Percentiles rank a stretch among this genome's conserved stretches.
Evolutionary conservation across 129 eudicot species (phyloP).

Genomic region (Flaveria robusta): DNA sequence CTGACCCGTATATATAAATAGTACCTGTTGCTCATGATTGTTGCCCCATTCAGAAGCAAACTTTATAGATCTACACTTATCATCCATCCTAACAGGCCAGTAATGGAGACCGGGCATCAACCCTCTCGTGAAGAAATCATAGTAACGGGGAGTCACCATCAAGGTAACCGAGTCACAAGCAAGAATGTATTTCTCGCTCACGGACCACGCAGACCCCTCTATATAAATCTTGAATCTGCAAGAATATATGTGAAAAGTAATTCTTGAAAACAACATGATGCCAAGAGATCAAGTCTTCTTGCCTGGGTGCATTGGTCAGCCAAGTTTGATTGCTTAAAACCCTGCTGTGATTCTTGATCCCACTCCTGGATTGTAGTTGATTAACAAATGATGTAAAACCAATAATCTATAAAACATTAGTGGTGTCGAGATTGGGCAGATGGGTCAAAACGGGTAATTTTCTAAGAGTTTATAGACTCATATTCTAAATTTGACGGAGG

Average conservation of each 20-base stretch:
- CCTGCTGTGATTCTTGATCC: conserved; percentile 54
- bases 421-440: too few relatives aligned
- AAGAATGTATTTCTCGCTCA: conserved; percentile 84
- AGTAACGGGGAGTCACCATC: conserved; percentile 64
- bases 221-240: conserved; percentile 75
- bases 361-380: conserved; percentile 50
- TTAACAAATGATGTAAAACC: background rate
- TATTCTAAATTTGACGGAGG: too few relatives aligned
- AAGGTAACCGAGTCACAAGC: conserved; percentile 84
- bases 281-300: background rate
- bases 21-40: conserved; percentile 59
- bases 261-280: background rate
- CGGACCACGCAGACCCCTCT: conserved; percentile 96
- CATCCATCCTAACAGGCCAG: conserved; percentile 79
- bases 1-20: background rate
- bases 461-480: too few relatives aligned
- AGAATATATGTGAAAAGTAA: background rate
- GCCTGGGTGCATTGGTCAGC: conserved; percentile 72
- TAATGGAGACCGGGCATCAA: conserved; percentile 76
- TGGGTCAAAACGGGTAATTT: too few relatives aligned
- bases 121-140: conserved; percentile 84
- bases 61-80: conserved; percentile 84
- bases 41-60: conserved; percentile 88
- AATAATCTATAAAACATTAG: background rate
- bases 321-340: conserved; percentile 65